phyloP scores from a whole-genome alignment of 257 asterid species.

The Misopates orontium region DNA sequence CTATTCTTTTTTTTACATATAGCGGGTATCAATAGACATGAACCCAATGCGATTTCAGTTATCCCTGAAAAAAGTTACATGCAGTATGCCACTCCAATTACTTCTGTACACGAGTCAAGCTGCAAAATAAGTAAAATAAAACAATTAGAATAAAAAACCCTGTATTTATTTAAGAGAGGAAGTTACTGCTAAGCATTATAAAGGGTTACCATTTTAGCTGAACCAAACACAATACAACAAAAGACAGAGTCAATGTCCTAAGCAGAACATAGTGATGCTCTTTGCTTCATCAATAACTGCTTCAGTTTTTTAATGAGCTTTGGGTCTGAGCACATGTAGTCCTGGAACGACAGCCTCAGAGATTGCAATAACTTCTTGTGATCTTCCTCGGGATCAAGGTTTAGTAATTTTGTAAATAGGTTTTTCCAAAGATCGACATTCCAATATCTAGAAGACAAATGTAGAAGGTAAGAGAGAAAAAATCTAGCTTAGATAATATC shows the following conservation, averaged over 20 bases:
- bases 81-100: no score
- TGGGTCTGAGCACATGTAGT: conserved; percentile 71
- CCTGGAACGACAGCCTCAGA: conserved; percentile 72
- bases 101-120: no score
- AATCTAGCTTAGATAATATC: neutral
- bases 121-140: no score
- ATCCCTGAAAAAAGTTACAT: no score
- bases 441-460: conserved; percentile 63
- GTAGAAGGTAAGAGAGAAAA: neutral
- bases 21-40: no score
- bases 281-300: conserved; percentile 73
- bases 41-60: no score
- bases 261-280: conserved; percentile 64
- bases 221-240: no score
- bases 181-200: no score
- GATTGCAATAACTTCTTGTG: conserved; percentile 50
- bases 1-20: no score
- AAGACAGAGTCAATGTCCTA: conserved; percentile 26
- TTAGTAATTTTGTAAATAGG: conserved; percentile 66
- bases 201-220: no score
- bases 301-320: conserved; percentile 67
- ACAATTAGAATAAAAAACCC: no score
- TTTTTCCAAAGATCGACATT: conserved; percentile 74
- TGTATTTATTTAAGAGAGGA: no score
- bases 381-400: conserved; percentile 56